A percentile compares a stretch with the other conserved stretches of the same genome.
Evolutionary conservation across 495 filamentous ascomycete genomes (phyloP).

Genomic region (Parachaetomium inaequale): DNA sequence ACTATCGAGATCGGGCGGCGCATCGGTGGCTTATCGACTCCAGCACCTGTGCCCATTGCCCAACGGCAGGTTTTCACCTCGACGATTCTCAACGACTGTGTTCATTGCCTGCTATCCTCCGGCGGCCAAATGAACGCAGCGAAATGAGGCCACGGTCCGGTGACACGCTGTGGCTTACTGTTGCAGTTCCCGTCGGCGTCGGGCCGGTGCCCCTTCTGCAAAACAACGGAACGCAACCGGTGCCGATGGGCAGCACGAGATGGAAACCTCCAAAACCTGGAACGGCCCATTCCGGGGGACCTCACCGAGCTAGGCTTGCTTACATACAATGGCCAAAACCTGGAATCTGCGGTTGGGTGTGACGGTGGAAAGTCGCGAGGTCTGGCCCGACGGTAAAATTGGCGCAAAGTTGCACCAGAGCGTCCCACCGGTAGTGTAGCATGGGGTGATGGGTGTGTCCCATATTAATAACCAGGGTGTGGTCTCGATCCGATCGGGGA

Average conservation of each 20-base stretch:
- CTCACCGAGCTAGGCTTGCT: background rate
- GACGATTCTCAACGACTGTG: background rate
- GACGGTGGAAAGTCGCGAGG: background rate
- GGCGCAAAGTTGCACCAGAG: background rate
- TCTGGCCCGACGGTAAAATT: conserved; percentile 8
- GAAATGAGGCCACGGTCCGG: background rate
- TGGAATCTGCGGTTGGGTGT: background rate
- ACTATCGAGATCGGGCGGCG: too few species aligned
- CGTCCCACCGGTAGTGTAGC: conserved; percentile 1
- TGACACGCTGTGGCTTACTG: background rate
- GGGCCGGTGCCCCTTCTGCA: conserved; percentile 9
- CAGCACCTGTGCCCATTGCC: too few species aligned
- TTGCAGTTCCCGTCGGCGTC: background rate
- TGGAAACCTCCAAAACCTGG: background rate
- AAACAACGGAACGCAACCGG: conserved; percentile 2
- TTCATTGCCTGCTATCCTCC: background rate
- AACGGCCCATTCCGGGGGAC: background rate
- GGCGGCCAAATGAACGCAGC: background rate
- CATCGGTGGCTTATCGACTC: too few species aligned
- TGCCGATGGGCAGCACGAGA: background rate
- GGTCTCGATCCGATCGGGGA: conserved; percentile 4
- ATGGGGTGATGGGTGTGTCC: background rate
- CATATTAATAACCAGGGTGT: background rate
- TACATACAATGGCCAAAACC: background rate
- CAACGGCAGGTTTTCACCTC: too few species aligned